Percentiles rank a stretch among this genome's conserved stretches.
phyloP scores from a whole-genome alignment of 1,284 basidiomycete species.

The Boletellus deceptivus region DNA sequence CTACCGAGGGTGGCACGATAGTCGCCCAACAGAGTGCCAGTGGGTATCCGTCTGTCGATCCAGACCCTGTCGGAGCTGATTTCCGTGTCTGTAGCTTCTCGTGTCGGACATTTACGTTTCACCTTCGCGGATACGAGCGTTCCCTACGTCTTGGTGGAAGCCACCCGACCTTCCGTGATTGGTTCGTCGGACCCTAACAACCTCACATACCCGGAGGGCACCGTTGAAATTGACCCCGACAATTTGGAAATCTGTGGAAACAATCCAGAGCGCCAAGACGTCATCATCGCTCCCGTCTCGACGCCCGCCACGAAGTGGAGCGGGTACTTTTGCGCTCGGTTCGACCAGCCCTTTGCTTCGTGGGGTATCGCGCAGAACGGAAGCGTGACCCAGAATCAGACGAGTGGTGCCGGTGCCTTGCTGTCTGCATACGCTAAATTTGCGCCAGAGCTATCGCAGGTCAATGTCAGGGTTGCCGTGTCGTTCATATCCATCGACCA shows the following conservation, averaged over 20 bases:
- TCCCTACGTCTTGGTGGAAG: slow-evolving; percentile 72
- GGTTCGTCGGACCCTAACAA: slow-evolving; percentile 61
- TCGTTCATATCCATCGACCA: slow-evolving; percentile 80
- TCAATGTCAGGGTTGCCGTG: slow-evolving; percentile 70
- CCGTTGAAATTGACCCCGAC: slow-evolving; percentile 47
- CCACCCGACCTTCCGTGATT: slow-evolving; percentile 60
- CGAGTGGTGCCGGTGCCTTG: slow-evolving; percentile 39
- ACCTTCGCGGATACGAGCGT: slow-evolving; percentile 49
- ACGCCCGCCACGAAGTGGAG: slow-evolving; percentile 52
- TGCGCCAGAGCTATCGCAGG: slow-evolving; percentile 31
- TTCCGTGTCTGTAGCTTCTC: slow-evolving; percentile 53
- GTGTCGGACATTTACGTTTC: slow-evolving; percentile 77
- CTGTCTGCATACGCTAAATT: slow-evolving; percentile 65
- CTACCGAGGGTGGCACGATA: slow-evolving; percentile 49
- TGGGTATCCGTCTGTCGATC: slow-evolving; percentile 37
- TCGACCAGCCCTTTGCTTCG: slow-evolving; percentile 49
- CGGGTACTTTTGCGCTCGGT: slow-evolving; percentile 75
- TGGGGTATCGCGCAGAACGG: slow-evolving; percentile 54
- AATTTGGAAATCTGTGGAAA: slow-evolving; percentile 62
- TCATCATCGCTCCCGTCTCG: slow-evolving; percentile 59
- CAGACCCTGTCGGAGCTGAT: slow-evolving; percentile 3
- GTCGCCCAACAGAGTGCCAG: slow-evolving; percentile 69
- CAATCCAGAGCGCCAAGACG: slow-evolving; percentile 76
- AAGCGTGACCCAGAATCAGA: slow-evolving; percentile 34
- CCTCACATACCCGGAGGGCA: slow-evolving; percentile 60